These are phyloP conservation scores for Nitzschia putrida DNA, from an alignment of 108 stramenopile genomes.

Conservation along the genomic window DNA sequence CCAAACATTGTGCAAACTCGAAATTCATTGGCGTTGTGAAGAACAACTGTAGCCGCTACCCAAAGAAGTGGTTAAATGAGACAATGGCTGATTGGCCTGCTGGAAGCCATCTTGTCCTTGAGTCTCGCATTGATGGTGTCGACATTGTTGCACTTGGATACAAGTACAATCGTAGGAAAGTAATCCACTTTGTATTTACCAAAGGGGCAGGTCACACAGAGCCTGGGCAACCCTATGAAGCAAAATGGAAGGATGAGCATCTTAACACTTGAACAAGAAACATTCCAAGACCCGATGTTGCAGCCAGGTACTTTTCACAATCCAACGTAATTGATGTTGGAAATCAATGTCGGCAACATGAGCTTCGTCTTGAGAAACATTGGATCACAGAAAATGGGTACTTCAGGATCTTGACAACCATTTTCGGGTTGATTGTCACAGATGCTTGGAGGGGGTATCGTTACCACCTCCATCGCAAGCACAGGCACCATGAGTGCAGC, in stretches of 20 bases:
- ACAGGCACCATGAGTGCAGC: not conserved
- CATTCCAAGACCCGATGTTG: constrained; percentile 17
- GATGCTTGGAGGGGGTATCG: constrained; percentile 7
- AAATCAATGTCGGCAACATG: constrained; percentile 22
- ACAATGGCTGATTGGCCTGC: constrained; percentile 25
- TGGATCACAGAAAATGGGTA: not conserved
- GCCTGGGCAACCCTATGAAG: constrained; percentile 23
- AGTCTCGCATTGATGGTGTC: not conserved
- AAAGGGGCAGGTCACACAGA: constrained; percentile 4
- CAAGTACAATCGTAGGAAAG: constrained; percentile 1
- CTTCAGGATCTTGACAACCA: constrained; percentile 18
- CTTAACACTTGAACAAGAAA: not conserved
- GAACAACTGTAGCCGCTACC: not conserved
- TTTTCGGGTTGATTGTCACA: constrained; percentile 15
- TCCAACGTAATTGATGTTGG: constrained; percentile 13
- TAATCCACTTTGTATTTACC: constrained; percentile 7
- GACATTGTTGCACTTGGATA: constrained; percentile 10
- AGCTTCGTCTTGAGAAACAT: constrained; percentile 18
- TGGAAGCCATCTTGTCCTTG: constrained; percentile 15
- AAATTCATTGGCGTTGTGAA: not conserved
- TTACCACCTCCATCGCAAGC: not conserved
- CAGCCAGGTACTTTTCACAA: constrained; percentile 7
- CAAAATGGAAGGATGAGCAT: constrained; percentile 4
- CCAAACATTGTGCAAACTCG: not conserved
- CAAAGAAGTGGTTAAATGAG: not conserved